A percentile compares a stretch with the other conserved stretches of the same genome.
phyloP scores from a whole-genome alignment of 768 basidiomycete genomes.

The Neoboletus magnificus region DNA sequence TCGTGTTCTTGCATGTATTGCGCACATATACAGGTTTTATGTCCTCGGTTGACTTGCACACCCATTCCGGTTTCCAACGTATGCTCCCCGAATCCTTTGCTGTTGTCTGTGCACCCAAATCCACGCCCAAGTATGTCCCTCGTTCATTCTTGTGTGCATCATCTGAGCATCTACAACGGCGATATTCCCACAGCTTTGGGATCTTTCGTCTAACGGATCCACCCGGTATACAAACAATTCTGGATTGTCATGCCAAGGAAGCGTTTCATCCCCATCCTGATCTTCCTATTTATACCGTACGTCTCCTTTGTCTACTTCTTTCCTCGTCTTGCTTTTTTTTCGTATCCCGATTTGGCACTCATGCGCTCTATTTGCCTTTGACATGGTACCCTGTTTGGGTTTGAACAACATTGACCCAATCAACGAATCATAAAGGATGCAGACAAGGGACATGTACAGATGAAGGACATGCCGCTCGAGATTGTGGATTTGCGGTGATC shows the following conservation, averaged over 20 bases:
- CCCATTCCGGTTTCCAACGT: constrained; percentile 83
- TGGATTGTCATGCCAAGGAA: constrained; percentile 64
- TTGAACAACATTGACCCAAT: neutral
- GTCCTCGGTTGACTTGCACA: constrained; percentile 92
- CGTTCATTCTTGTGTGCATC: neutral
- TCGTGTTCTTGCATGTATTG: neutral
- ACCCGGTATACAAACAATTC: constrained; percentile 70
- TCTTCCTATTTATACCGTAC: constrained; percentile 80
- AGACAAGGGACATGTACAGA: constrained; percentile 80
- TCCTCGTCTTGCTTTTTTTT: neutral
- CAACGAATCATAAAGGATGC: constrained; percentile 52
- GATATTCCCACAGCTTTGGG: constrained; percentile 50
- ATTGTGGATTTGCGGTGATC: constrained; percentile 73
- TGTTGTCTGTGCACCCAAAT: constrained; percentile 84
- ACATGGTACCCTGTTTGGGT: neutral
- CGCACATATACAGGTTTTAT: constrained; percentile 68
- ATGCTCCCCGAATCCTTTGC: constrained; percentile 93
- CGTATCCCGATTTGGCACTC: neutral
- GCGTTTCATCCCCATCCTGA: constrained; percentile 88
- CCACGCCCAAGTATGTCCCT: constrained; percentile 61
- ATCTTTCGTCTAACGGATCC: constrained; percentile 90
- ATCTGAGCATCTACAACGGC: neutral
- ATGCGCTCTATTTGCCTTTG: neutral
- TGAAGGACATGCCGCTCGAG: constrained; percentile 69
- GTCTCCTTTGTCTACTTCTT: constrained; percentile 25